Evolutionary conservation across 2,329 filamentous ascomycete genomes (phyloP).

Genomic region (Malbranchea cinnamomea): DNA sequence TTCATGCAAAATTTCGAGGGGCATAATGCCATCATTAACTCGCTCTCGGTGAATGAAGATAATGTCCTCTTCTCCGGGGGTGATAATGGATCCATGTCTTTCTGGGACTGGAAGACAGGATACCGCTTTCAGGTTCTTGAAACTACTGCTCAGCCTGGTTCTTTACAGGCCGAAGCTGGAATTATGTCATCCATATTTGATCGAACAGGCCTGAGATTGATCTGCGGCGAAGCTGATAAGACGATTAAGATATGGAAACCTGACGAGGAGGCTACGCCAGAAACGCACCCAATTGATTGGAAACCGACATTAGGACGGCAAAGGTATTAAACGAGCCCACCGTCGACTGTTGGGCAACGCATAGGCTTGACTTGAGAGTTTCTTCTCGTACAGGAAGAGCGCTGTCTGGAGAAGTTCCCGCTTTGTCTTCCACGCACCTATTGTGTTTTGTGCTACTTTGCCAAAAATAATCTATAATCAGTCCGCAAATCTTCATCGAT

Average conservation of each 20-base stretch:
- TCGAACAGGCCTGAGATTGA: slow-evolving; percentile 70
- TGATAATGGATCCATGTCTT: slow-evolving; percentile 90
- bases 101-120: slow-evolving; percentile 98
- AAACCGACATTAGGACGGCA: slow-evolving; percentile 63
- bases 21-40: slow-evolving; percentile 93
- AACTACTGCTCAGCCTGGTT: slow-evolving; percentile 85
- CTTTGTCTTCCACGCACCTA: too few species aligned
- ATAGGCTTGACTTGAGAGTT: too few species aligned
- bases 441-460: too few species aligned
- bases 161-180: slow-evolving; percentile 82
- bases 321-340: slow-evolving; percentile 45
- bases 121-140: slow-evolving; percentile 82
- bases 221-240: slow-evolving; percentile 93
- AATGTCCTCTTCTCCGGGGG: slow-evolving; percentile 90
- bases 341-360: too few species aligned
- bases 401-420: too few species aligned
- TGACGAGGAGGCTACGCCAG: slow-evolving; percentile 77
- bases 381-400: too few species aligned
- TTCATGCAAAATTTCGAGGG: slow-evolving; percentile 99
- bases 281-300: slow-evolving; percentile 88
- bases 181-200: slow-evolving; percentile 94
- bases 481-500: too few species aligned
- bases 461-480: too few species aligned
- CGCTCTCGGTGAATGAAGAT: slow-evolving; percentile 80
- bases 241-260: slow-evolving; percentile 98